Conservation (phyloP, 192 early-diverging fungal genomes). For the Backusella tarrabulga region DNA sequence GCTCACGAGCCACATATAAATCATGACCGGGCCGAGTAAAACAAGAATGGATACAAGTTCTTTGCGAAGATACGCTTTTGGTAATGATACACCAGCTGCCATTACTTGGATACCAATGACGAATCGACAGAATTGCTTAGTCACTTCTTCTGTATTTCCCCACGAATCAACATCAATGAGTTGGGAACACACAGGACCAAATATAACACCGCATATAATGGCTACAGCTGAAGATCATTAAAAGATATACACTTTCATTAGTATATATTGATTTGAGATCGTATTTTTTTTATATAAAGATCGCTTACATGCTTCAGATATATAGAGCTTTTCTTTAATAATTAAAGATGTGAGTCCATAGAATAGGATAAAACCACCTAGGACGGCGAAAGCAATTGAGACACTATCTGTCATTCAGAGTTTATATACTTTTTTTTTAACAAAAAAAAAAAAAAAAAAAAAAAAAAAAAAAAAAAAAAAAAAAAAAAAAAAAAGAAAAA, state of each 20-base stretch:
- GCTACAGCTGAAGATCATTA: constrained; percentile 58
- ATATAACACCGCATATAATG: constrained; percentile 70
- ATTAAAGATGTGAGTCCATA: constrained; percentile 66
- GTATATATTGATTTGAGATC: too few species aligned
- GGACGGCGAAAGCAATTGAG: constrained; percentile 41
- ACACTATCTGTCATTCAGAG: neutral
- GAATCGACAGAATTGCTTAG: constrained; percentile 68
- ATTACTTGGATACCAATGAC: constrained; percentile 85
- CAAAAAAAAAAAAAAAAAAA: too few species aligned
- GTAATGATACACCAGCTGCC: constrained; percentile 69
- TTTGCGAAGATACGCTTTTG: constrained; percentile 64
- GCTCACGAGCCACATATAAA: constrained; percentile 76
- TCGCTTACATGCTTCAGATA: constrained; percentile 68
- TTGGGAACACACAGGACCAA: constrained; percentile 71
- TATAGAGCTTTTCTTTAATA: constrained; percentile 66
- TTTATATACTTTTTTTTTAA: too few species aligned
- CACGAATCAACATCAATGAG: constrained; percentile 54
- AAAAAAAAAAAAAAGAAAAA: too few species aligned
- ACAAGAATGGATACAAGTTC: constrained; percentile 62
- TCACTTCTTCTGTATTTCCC: constrained; percentile 45
- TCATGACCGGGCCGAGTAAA: constrained; percentile 80
- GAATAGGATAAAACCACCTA: constrained; percentile 72
- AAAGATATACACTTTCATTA: too few species aligned
- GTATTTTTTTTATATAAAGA: neutral
- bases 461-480: too few species aligned